These are phyloP conservation scores for Thoreauomyces humboldtii DNA, from an alignment of 192 early-diverging fungal species.

Conservation along the genomic window DNA sequence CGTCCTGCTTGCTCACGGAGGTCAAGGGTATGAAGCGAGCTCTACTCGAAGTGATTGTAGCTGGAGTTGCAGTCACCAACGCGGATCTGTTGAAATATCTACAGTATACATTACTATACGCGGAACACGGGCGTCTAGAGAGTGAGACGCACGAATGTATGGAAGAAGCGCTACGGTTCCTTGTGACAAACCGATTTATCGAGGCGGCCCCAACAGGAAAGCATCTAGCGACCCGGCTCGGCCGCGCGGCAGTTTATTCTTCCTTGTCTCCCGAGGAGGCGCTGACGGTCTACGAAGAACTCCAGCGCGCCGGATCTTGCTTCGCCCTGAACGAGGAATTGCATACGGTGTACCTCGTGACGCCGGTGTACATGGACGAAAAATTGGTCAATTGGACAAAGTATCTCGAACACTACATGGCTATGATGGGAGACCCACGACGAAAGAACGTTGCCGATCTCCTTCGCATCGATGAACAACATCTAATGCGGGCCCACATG, in stretches of 20 bases:
- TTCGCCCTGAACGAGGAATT: slow-evolving; percentile 43
- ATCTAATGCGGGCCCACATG: background rate
- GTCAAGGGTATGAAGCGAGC: slow-evolving; percentile 45
- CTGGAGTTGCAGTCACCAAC: slow-evolving; percentile 23
- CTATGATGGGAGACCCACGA: background rate
- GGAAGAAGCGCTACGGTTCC: background rate
- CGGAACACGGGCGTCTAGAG: background rate
- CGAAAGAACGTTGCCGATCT: slow-evolving; percentile 13
- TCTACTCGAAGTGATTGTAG: slow-evolving; percentile 38
- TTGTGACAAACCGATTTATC: background rate
- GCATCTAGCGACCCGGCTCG: slow-evolving; percentile 19
- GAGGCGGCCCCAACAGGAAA: background rate
- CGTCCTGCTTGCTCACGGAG: slow-evolving; percentile 33
- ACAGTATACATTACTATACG: slow-evolving; percentile 6
- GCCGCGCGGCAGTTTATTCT: slow-evolving; percentile 34
- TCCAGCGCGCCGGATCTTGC: slow-evolving; percentile 14
- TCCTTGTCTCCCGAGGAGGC: slow-evolving; percentile 38
- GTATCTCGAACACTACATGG: background rate
- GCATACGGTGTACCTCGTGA: slow-evolving; percentile 22
- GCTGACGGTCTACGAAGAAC: slow-evolving; percentile 31
- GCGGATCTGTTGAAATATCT: slow-evolving; percentile 15
- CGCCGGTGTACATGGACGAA: slow-evolving; percentile 20
- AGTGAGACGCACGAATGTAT: background rate
- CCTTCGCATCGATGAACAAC: slow-evolving; percentile 3
- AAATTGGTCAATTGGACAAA: background rate